These are phyloP conservation scores for Zasmidium angulare DNA, from an alignment of 2,329 filamentous ascomycete species.

Conservation along the genomic window DNA sequence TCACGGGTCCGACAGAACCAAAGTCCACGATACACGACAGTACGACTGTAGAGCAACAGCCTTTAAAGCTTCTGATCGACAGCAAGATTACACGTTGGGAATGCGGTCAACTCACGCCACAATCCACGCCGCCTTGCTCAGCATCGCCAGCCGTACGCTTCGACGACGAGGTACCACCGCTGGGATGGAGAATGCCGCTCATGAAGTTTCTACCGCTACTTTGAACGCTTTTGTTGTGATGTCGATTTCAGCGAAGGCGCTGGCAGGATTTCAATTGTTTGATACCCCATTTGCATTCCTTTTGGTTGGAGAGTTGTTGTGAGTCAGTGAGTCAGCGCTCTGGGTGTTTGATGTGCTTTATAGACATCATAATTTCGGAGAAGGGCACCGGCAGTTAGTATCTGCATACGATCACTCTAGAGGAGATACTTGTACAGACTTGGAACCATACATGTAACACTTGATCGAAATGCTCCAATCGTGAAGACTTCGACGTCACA, in stretches of 20 bases:
- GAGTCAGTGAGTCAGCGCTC: neutral
- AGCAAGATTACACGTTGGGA: conserved; percentile 2
- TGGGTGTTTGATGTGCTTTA: neutral
- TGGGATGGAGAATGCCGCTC: neutral
- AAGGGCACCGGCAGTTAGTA: too few relatives aligned
- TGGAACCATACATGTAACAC: too few relatives aligned
- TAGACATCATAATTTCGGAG: too few relatives aligned
- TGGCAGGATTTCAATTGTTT: neutral
- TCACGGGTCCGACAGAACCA: neutral
- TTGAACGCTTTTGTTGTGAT: neutral
- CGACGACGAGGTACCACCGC: neutral
- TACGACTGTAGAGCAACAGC: neutral
- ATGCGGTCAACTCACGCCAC: conserved; percentile 10
- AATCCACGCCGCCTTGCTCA: neutral
- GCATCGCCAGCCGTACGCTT: neutral
- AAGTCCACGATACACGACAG: neutral
- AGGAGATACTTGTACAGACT: too few relatives aligned
- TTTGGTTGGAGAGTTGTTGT: neutral
- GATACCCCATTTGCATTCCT: neutral
- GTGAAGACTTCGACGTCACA: too few relatives aligned
- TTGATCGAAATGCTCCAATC: too few relatives aligned
- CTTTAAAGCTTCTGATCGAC: conserved; percentile 2
- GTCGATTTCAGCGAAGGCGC: neutral
- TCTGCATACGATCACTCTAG: too few relatives aligned
- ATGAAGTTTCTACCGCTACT: neutral